Percentiles rank a stretch among this genome's conserved stretches.
These are phyloP conservation scores for Gossypium davidsonii DNA, from an alignment of 441 rosid genomes.

Conservation along the genomic window DNA sequence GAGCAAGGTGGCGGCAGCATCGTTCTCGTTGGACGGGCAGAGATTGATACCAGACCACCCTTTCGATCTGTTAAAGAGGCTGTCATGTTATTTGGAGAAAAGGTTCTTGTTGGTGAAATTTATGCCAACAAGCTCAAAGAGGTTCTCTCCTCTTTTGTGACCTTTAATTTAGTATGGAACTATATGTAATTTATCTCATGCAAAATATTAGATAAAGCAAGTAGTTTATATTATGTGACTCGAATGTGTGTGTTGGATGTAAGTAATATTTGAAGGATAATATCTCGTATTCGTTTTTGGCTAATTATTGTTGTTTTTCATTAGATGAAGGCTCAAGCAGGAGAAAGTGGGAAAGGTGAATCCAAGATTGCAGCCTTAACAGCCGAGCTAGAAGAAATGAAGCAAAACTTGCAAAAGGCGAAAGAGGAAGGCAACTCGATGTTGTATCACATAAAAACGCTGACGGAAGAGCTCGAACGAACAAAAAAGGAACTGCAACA, in stretches of 20 bases:
- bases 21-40: constrained; percentile 26
- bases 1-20: constrained; percentile 18
- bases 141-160: constrained; percentile 26
- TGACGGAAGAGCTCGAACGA: constrained; percentile 45
- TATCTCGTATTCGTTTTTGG: not conserved
- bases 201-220: not conserved
- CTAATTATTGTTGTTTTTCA: not conserved
- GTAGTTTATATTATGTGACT: not conserved
- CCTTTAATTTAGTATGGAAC: not conserved
- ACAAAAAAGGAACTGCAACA: constrained; percentile 43
- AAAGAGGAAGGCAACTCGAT: constrained; percentile 40
- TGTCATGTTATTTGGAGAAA: constrained; percentile 22
- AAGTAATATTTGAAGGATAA: not conserved
- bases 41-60: constrained; percentile 20
- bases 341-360: constrained; percentile 20
- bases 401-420: constrained; percentile 40
- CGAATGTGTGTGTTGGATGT: not conserved
- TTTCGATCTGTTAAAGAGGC: constrained; percentile 25
- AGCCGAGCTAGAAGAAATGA: constrained; percentile 53
- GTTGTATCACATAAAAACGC: constrained; percentile 28
- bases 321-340: constrained; percentile 30
- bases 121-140: constrained; percentile 47
- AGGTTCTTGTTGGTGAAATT: constrained; percentile 39
- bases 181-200: not conserved
- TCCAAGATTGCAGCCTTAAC: constrained; percentile 25